Percentiles rank a stretch among this genome's conserved stretches.
These are phyloP conservation scores for Cladophialophora chaetospira DNA, from an alignment of 2,329 filamentous ascomycete species.

Conservation along the genomic window DNA sequence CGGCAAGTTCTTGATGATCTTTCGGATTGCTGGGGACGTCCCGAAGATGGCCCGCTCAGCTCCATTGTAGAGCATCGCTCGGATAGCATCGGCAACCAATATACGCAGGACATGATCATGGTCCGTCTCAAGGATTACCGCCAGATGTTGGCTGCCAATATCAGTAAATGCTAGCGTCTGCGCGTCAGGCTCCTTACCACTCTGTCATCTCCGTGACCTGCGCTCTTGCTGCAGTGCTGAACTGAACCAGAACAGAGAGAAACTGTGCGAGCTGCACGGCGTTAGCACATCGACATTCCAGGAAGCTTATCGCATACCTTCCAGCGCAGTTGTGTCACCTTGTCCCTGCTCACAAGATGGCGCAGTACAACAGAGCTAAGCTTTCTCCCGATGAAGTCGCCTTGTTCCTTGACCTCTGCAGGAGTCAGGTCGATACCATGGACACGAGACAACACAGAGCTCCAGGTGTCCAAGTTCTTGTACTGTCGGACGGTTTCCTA, in stretches of 20 bases:
- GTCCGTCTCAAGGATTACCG: conserved; percentile 8
- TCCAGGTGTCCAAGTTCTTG: conserved; percentile 6
- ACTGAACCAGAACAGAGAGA: conserved; percentile 14
- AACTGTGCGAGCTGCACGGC: conserved; percentile 14
- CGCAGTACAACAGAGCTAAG: conserved; percentile 12
- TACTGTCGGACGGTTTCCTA: conserved; percentile 19
- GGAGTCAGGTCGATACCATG: conserved; percentile 1
- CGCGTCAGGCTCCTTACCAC: conserved; percentile 1
- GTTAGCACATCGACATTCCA: background rate
- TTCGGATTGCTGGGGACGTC: background rate
- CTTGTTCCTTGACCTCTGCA: conserved; percentile 1
- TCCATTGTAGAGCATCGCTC: conserved; percentile 19
- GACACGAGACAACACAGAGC: conserved; percentile 3
- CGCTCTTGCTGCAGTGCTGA: background rate
- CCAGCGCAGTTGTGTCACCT: conserved; percentile 11
- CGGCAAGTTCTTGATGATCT: conserved; percentile 11
- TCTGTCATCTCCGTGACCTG: background rate
- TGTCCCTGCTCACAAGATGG: conserved; percentile 13
- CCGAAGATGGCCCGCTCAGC: conserved; percentile 8
- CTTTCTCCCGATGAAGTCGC: conserved; percentile 13
- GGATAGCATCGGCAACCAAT: conserved; percentile 27
- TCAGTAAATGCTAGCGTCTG: conserved; percentile 2
- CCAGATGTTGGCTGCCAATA: conserved; percentile 7
- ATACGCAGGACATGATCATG: conserved; percentile 22
- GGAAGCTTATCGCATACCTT: conserved; percentile 1